Conservation (phyloP, 441 rosid species). For the Erodium trifolium region DNA sequence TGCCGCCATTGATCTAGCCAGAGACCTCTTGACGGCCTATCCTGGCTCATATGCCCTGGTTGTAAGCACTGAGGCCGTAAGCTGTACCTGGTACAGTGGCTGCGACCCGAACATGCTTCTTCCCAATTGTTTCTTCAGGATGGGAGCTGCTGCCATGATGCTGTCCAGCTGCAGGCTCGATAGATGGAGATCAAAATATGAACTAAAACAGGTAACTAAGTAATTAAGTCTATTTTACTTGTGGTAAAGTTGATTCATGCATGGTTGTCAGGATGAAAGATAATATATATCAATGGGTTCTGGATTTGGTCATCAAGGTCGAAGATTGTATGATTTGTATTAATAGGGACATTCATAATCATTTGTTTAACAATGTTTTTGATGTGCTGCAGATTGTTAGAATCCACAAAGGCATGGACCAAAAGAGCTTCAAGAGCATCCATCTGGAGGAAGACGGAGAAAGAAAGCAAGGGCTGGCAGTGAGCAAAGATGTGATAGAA, state of each 20-base stretch:
- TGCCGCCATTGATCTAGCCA: constrained; percentile 55
- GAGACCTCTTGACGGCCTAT: constrained; percentile 48
- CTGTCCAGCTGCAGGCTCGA: constrained; percentile 51
- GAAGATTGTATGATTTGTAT: too few species aligned
- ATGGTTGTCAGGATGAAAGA: too few species aligned
- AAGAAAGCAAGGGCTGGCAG: constrained; percentile 40
- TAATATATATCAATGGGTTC: too few species aligned
- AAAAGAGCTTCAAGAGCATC: constrained; percentile 45
- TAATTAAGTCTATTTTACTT: neutral
- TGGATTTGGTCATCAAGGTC: too few species aligned
- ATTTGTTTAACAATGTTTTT: neutral
- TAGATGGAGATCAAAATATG: constrained; percentile 55
- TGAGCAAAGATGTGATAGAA: constrained; percentile 43
- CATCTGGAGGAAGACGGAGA: constrained; percentile 41
- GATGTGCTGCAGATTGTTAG: constrained; percentile 44
- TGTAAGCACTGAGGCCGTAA: constrained; percentile 56
- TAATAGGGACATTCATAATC: neutral
- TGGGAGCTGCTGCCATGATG: constrained; percentile 68
- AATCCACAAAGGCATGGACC: constrained; percentile 54
- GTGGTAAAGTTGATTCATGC: too few species aligned
- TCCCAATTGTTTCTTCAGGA: constrained; percentile 58
- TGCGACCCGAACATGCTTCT: constrained; percentile 46
- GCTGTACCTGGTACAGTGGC: constrained; percentile 53
- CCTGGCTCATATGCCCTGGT: constrained; percentile 51
- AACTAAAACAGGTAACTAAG: constrained; percentile 43